Evolutionary conservation across 768 basidiomycete genomes (phyloP).

Genomic region (Chalciporus pseudorubinellus): DNA sequence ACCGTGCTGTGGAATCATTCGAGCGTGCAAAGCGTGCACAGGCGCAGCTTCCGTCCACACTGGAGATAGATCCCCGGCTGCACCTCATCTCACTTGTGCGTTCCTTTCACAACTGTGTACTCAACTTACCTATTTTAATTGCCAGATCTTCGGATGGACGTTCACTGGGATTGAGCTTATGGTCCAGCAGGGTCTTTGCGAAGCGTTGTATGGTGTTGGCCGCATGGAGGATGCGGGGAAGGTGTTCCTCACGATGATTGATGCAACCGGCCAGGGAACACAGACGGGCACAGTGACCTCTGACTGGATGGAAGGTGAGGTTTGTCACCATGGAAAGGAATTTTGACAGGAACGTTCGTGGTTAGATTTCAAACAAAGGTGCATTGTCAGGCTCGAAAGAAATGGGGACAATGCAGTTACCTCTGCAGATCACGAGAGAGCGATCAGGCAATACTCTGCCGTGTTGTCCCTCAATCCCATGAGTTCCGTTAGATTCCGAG

Average conservation of each 20-base stretch:
- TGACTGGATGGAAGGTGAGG: background rate
- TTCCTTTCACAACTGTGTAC: too few relatives aligned
- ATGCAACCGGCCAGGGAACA: background rate
- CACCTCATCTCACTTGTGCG: background rate
- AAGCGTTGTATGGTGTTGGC: too few relatives aligned
- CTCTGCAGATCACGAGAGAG: background rate
- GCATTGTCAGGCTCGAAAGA: background rate
- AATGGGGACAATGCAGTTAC: background rate
- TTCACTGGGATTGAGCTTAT: too few relatives aligned
- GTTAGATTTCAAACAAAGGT: background rate
- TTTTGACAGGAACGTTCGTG: too few relatives aligned
- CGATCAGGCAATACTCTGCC: conserved; percentile 5
- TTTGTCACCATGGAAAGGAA: too few relatives aligned
- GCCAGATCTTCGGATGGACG: too few relatives aligned
- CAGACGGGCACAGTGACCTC: too few relatives aligned
- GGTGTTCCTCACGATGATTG: background rate
- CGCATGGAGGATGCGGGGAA: background rate
- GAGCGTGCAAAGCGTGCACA: background rate
- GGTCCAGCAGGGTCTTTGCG: too few relatives aligned
- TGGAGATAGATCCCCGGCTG: background rate
- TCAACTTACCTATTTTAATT: too few relatives aligned
- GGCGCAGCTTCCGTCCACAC: background rate
- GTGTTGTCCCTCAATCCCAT: conserved; percentile 1
- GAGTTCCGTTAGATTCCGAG: background rate
- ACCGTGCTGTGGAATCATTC: background rate